Conservation (phyloP, 2,329 filamentous ascomycete species). For the Fusarium avenaceum region DNA sequence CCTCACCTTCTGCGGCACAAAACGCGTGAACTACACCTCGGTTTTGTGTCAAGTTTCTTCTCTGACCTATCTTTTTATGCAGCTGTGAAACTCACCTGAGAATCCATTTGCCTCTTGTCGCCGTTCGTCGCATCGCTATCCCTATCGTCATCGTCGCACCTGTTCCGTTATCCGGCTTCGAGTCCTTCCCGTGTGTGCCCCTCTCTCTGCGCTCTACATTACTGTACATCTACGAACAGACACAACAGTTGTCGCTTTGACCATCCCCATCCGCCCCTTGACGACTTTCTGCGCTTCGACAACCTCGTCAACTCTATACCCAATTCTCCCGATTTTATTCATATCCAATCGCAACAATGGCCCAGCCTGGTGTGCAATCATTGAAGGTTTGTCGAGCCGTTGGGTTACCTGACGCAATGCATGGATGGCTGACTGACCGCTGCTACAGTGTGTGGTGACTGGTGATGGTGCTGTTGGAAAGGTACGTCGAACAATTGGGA, state of each 20-base stretch:
- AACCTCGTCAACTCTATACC: constrained; percentile 8
- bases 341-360: constrained; percentile 65
- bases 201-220: constrained; percentile 29
- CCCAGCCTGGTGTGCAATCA: constrained; percentile 87
- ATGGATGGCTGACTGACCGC: constrained; percentile 49
- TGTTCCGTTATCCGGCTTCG: constrained; percentile 31
- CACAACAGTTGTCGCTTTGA: constrained; percentile 30
- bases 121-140: constrained; percentile 31
- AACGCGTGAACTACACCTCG: constrained; percentile 49
- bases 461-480: constrained; percentile 99
- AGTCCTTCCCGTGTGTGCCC: constrained; percentile 29
- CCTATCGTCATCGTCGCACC: constrained; percentile 36
- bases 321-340: constrained; percentile 15
- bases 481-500: constrained; percentile 62
- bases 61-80: constrained; percentile 48
- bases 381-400: constrained; percentile 77
- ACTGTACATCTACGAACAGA: constrained; percentile 22
- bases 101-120: constrained; percentile 40
- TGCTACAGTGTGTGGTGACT: constrained; percentile 90
- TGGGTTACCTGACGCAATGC: constrained; percentile 36
- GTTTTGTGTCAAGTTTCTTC: constrained; percentile 49
- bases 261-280: constrained; percentile 30
- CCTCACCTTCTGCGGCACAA: constrained; percentile 52
- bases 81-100: constrained; percentile 47
- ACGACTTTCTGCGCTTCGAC: constrained; percentile 28